Evolutionary conservation across 2,329 filamentous ascomycete genomes (phyloP).

Genomic region (Ophiosphaerella korrae): DNA sequence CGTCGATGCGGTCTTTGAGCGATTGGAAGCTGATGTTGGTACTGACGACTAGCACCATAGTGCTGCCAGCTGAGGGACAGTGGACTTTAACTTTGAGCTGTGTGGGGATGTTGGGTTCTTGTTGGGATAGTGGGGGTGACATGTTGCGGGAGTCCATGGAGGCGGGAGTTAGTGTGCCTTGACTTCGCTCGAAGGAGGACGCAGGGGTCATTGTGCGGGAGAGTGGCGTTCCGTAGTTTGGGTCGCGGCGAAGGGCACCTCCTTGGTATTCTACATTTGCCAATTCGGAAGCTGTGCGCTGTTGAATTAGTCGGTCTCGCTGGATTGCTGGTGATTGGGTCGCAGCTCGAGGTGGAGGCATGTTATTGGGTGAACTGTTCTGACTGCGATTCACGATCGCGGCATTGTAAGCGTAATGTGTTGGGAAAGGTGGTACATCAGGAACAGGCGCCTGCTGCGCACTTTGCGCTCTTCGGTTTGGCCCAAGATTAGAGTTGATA

Average conservation of each 20-base stretch:
- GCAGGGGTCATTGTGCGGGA: constrained; percentile 45
- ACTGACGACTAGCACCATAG: constrained; percentile 92
- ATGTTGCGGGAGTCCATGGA: constrained; percentile 47
- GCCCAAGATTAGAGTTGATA: constrained; percentile 67
- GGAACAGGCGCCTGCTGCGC: constrained; percentile 47
- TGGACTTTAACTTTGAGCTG: constrained; percentile 97
- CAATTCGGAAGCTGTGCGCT: constrained; percentile 42
- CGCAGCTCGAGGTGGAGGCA: constrained; percentile 71
- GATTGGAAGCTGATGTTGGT: constrained; percentile 95
- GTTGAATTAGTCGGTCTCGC: constrained; percentile 59
- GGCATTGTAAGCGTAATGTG: constrained; percentile 62
- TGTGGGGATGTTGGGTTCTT: constrained; percentile 57
- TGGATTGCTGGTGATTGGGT: constrained; percentile 74
- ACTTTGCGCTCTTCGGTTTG: constrained; percentile 63
- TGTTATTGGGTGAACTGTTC: constrained; percentile 75
- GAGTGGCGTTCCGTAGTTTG: constrained; percentile 28
- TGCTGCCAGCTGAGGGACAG: constrained; percentile 76
- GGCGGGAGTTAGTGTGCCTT: constrained; percentile 42
- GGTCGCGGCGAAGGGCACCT: constrained; percentile 38
- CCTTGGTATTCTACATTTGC: constrained; percentile 48
- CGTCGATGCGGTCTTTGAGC: constrained; percentile 92
- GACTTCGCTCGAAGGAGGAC: constrained; percentile 46
- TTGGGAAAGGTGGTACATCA: constrained; percentile 61
- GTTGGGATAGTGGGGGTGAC: constrained; percentile 41
- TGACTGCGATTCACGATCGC: constrained; percentile 76